Evolutionary conservation across 2,329 filamentous ascomycete species (phyloP), one percentile per base, ranked within the genome.

Genomic region (Cladobotryum protrusum): DNA sequence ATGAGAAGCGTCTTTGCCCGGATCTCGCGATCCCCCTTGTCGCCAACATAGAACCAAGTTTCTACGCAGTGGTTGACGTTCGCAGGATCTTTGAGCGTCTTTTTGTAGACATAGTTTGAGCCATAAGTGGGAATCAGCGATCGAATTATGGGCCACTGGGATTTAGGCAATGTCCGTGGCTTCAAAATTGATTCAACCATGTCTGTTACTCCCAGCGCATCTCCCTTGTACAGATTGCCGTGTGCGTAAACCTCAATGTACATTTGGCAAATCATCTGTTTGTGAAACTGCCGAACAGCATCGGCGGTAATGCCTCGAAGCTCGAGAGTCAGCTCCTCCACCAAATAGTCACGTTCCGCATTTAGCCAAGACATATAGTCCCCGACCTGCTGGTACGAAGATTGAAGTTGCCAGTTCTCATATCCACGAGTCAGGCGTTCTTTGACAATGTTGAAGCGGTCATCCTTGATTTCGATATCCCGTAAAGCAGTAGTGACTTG

Each of bases 201-300:
- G 56, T 93, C 83, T 0, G 89, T 92, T 64, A 96, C 78, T 63
- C 85, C 86, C 48, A 96, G 74, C 0, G 89, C 90, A 63, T 99
- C 93, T 65, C 95, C 89, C 70, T 91, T 95, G 74, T 95, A 90
- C 49, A 99, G 66, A 66, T 99, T 99, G 47, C 93, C 93, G 60
- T 96, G 91, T 0, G 85, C 87, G 50, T 96, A 80, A 3, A 90
- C 78, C 67, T 99, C 93, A 55, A 96, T 85, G 61, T 95, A 87
- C 57, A 92, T 77, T 63, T 97, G 90, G 12, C 82, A 78, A 39
- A 97, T 75, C 43, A 96, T 72, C 59, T 93, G 85, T 40, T 86
- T 86, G 64, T 86, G 86, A 71, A 96, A 96, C 6, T 77, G 71
- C 44, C 83, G 79, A 36, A 96, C 81, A 52, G 89, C 85, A 19